A percentile compares a stretch with the other conserved stretches of the same genome.
Evolutionary conservation across 202 grass and related monocot species (phyloP).

Genomic region (Zizania palustris): DNA sequence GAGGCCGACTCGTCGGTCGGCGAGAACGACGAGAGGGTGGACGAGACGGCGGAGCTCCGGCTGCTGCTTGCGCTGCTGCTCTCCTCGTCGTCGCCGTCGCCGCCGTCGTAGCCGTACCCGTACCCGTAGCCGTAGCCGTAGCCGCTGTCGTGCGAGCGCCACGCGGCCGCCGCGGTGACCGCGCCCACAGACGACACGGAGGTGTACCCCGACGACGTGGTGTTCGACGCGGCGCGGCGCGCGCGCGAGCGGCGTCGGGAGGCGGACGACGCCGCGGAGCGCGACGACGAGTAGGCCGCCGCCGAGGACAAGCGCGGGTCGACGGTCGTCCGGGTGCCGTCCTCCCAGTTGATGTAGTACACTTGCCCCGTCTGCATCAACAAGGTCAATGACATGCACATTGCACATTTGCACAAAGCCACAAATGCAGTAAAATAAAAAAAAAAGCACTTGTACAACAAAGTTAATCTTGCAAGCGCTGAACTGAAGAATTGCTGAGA

Average conservation of each 20-base stretch:
- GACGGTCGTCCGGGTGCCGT: constrained; percentile 74
- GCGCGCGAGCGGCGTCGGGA: background rate
- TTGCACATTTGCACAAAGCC: background rate
- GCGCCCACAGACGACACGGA: constrained; percentile 46
- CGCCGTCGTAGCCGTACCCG: background rate
- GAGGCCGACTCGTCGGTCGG: constrained; percentile 70
- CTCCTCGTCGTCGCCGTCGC: constrained; percentile 33
- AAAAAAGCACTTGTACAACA: background rate
- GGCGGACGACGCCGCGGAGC: constrained; percentile 4
- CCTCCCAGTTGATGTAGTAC: constrained; percentile 97
- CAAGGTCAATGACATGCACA: background rate
- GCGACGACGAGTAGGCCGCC: constrained; percentile 10
- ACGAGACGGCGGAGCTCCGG: constrained; percentile 58
- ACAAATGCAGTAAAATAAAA: background rate
- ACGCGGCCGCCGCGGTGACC: constrained; percentile 8
- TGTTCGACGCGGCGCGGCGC: constrained; percentile 32
- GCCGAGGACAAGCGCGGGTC: constrained; percentile 60
- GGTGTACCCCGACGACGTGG: constrained; percentile 48
- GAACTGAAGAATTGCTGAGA: background rate
- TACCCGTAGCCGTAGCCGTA: no score
- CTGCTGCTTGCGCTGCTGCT: constrained; percentile 46
- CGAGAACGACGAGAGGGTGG: constrained; percentile 64
- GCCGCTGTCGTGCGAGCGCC: constrained; percentile 25
- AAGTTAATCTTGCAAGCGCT: background rate
- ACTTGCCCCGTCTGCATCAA: constrained; percentile 84